Evolutionary conservation across 768 basidiomycete species (phyloP).

Genomic region (Trametopsis cervina): DNA sequence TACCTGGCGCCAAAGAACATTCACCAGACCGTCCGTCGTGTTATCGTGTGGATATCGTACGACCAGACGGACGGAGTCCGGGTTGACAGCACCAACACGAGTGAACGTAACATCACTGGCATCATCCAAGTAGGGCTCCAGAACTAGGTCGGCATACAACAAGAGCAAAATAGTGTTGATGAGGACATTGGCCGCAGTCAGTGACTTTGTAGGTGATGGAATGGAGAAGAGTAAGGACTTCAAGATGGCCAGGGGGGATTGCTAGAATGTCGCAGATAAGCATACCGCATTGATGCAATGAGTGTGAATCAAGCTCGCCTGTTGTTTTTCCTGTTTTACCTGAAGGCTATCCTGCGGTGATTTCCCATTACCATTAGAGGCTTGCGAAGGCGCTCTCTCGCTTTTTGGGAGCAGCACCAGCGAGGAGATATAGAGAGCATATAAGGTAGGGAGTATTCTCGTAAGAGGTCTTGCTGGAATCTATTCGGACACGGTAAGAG

Average conservation of each 20-base stretch:
- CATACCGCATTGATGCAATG: neutral
- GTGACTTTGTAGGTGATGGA: constrained; percentile 22
- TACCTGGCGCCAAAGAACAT: constrained; percentile 40
- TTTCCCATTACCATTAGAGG: neutral
- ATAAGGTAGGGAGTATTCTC: constrained; percentile 22
- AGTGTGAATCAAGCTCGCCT: neutral
- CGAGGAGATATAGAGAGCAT: constrained; percentile 19
- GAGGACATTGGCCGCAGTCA: constrained; percentile 21
- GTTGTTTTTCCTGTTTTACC: too few species aligned
- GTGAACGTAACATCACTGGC: constrained; percentile 54
- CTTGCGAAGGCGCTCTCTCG: neutral
- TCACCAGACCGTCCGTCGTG: constrained; percentile 24
- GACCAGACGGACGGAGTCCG: constrained; percentile 53
- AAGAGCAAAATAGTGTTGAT: constrained; percentile 34
- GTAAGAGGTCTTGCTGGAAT: constrained; percentile 26
- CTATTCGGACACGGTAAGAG: too few species aligned
- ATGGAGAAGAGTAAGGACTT: constrained; percentile 23
- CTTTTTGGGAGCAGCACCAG: constrained; percentile 3
- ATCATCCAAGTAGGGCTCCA: constrained; percentile 48
- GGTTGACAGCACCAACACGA: constrained; percentile 64
- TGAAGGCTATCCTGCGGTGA: neutral
- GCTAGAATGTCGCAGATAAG: constrained; percentile 1
- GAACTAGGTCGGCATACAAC: constrained; percentile 40
- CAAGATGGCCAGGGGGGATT: neutral
- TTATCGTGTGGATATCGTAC: constrained; percentile 48